phyloP scores from a whole-genome alignment of 331 rosid species.

The Telfairia occidentalis region DNA sequence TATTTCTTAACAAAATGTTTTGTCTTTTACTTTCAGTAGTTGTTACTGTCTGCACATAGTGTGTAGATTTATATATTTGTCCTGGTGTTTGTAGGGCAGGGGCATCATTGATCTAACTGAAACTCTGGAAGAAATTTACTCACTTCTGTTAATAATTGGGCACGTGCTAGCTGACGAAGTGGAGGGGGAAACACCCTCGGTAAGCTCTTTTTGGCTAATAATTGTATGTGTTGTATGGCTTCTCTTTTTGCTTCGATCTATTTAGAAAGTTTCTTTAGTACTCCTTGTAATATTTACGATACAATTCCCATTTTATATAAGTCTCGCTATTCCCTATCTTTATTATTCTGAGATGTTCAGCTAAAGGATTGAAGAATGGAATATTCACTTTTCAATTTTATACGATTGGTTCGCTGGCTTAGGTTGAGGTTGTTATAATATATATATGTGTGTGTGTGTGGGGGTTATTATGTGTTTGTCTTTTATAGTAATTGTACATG shows the following conservation, averaged over 20 bases:
- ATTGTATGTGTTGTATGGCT: background rate
- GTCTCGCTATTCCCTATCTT: background rate
- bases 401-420: background rate
- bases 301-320: background rate
- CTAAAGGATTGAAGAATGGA: background rate
- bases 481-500: too few relatives aligned
- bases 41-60: background rate
- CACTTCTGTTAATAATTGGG: conserved; percentile 73
- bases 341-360: background rate
- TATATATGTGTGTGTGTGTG: too few relatives aligned
- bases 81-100: conserved; percentile 58
- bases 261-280: background rate
- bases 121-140: conserved; percentile 87
- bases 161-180: conserved; percentile 94
- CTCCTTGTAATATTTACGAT: background rate
- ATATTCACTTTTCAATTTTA: background rate
- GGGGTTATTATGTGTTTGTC: too few relatives aligned
- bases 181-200: conserved; percentile 90
- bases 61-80: conserved; percentile 17
- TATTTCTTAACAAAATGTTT: background rate
- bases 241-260: background rate
- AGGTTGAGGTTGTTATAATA: background rate
- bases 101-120: conserved; percentile 64
- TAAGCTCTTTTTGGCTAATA: conserved; percentile 17
- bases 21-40: background rate